Evolutionary conservation across 2,329 filamentous ascomycete species (phyloP).

Genomic region (Leptodontidium sp.): DNA sequence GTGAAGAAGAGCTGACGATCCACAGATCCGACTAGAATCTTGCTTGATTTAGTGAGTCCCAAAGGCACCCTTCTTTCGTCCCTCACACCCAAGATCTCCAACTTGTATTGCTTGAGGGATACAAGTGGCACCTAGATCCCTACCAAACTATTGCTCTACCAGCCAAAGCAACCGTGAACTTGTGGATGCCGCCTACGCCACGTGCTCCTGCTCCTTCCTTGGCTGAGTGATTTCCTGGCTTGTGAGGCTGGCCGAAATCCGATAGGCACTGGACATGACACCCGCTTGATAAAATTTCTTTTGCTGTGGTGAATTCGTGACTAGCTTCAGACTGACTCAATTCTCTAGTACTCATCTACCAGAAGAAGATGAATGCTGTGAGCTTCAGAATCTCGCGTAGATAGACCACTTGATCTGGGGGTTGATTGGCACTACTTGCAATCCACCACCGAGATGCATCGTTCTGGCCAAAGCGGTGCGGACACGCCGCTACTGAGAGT

Average conservation of each 20-base stretch:
- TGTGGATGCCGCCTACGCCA: no score
- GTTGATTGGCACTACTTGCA: not conserved
- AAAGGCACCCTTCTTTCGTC: not conserved
- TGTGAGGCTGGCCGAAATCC: no score
- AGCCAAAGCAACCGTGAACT: no score
- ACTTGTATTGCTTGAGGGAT: not conserved
- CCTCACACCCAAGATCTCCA: not conserved
- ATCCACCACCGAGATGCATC: slow-evolving; percentile 21
- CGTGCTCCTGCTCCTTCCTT: no score
- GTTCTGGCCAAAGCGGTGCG: slow-evolving; percentile 36
- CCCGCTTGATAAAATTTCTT: not conserved
- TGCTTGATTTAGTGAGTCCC: not conserved
- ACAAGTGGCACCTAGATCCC: no score
- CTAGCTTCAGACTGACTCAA: not conserved
- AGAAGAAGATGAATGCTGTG: slow-evolving; percentile 8
- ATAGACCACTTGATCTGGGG: slow-evolving; percentile 1
- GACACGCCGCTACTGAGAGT: slow-evolving; percentile 70
- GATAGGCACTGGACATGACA: not conserved
- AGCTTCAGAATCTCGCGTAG: not conserved
- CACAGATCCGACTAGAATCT: not conserved
- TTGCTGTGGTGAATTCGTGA: not conserved
- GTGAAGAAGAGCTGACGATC: not conserved
- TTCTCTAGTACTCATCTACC: not conserved
- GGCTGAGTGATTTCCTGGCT: no score
- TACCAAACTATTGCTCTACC: no score